These are phyloP conservation scores for Sonneratia alba DNA, from an alignment of 345 rosid genomes.

Conservation along the genomic window DNA sequence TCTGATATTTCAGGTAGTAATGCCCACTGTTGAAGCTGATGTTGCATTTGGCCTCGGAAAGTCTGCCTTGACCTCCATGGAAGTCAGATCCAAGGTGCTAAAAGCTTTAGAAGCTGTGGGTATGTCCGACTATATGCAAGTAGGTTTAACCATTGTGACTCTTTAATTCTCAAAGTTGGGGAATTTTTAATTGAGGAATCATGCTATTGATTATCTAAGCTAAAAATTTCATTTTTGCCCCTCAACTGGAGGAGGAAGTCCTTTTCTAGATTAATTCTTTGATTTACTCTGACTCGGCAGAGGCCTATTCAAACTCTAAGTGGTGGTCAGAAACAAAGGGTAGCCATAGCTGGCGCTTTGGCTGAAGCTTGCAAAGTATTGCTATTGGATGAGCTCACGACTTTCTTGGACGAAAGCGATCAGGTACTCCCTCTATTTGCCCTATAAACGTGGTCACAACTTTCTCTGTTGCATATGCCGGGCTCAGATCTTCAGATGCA, in stretches of 20 bases:
- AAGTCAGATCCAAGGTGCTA: constrained; percentile 57
- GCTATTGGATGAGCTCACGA: constrained; percentile 85
- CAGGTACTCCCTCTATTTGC: constrained; percentile 35
- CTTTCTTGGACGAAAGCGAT: constrained; percentile 75
- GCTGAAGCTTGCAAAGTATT: constrained; percentile 91
- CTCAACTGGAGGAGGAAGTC: neutral
- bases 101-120: constrained; percentile 70
- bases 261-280: neutral
- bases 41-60: constrained; percentile 93
- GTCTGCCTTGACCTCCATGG: constrained; percentile 37
- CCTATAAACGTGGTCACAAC: neutral
- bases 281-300: constrained; percentile 24
- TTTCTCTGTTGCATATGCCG: neutral
- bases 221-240: neutral
- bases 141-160: constrained; percentile 10
- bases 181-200: neutral
- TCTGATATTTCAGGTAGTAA: constrained; percentile 53
- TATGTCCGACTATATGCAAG: constrained; percentile 59
- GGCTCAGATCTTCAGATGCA: neutral
- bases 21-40: constrained; percentile 96
- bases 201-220: neutral
- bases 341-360: constrained; percentile 91
- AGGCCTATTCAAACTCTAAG: constrained; percentile 94
- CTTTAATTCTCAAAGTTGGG: neutral
- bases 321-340: constrained; percentile 96